Evolutionary conservation across 768 basidiomycete species (phyloP).

Genomic region (Tephrocybe rancida): DNA sequence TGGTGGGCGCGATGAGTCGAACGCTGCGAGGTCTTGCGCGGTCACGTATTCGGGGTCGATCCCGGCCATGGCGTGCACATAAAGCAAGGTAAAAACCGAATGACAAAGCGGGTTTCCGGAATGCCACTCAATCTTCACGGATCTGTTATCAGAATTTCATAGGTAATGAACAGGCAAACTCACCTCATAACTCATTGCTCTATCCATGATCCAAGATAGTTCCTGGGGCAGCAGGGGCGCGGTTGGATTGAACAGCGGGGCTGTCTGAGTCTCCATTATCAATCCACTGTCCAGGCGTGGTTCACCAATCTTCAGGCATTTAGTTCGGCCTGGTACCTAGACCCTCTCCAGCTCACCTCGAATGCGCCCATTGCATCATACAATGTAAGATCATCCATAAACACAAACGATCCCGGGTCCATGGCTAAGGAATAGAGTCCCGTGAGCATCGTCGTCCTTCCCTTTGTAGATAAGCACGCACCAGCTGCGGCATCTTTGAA

Average conservation of each 20-base stretch:
- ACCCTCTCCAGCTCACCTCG: constrained; percentile 53
- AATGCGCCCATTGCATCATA: constrained; percentile 95
- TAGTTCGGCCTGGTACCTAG: constrained; percentile 1
- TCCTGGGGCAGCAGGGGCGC: constrained; percentile 72
- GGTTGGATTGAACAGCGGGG: constrained; percentile 63
- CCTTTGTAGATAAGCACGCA: constrained; percentile 28
- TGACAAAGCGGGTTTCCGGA: constrained; percentile 83
- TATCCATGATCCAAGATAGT: constrained; percentile 87
- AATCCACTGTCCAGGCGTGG: constrained; percentile 88
- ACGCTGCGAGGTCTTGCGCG: constrained; percentile 17
- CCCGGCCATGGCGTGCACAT: constrained; percentile 65
- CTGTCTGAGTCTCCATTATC: constrained; percentile 40
- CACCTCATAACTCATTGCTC: constrained; percentile 79
- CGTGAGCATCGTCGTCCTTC: background rate
- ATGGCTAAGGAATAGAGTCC: constrained; percentile 45
- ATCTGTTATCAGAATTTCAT: constrained; percentile 7
- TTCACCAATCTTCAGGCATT: constrained; percentile 74
- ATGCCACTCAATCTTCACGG: constrained; percentile 82
- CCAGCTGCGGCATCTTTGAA: constrained; percentile 66
- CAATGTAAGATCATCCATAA: constrained; percentile 71
- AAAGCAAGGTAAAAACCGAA: constrained; percentile 79
- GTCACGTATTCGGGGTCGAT: constrained; percentile 58
- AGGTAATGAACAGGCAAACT: constrained; percentile 18
- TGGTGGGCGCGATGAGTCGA: constrained; percentile 51
- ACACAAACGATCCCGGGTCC: constrained; percentile 60